Evolutionary conservation across 1,139 yeast genomes (phyloP), one percentile per base, ranked within the genome.

Genomic region (Candida dubliniensis): DNA sequence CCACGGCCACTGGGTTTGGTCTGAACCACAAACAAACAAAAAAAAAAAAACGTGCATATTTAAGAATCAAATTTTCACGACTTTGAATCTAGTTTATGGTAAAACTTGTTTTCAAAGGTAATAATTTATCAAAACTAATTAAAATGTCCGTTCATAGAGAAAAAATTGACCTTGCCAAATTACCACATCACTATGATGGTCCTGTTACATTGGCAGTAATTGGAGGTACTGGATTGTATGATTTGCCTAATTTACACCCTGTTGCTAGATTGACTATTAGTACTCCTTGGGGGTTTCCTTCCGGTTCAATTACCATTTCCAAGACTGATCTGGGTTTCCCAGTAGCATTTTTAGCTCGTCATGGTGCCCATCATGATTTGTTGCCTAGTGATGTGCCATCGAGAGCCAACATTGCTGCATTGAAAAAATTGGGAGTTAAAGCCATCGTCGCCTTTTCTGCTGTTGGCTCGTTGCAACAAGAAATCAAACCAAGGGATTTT

Each of bases 261-360:
- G 95, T 90, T 42, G 97, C 97, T 24, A 75, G 86, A 54, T 69
- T 90, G 42, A 80, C 87, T 7, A 67, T 89, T 44, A 77, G 84
- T 14, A 93, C 99, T 8, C 99, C 99, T 23, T 93, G 99, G 98
- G 99, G 99, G 7, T 78, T 77, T 55, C 96, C 99, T 18, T 90
- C 98, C 5, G 86, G 96, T 11, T 91, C 97, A 42, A 87, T 93
- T 59, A 91, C 97, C 43, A 83, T 93, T 51, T 85, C 96, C 26
- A 81, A 77, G 53, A 87, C 95, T 36, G 68, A 69, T 1, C 63
- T 74, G 41, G 96, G 96, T 0, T 84, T 88, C 66, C 89, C 90
- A 37, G 87, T 93, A 45, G 99, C 99, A 2, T 93, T 93, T 59
- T 76, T 93, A 56, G 95, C 98, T 13, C 83, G 99, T 66, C 99